A percentile compares a stretch with the other conserved stretches of the same genome.
Conservation (phyloP, 1,284 basidiomycete genomes). For the Melanopsichium pennsylvanicum region DNA sequence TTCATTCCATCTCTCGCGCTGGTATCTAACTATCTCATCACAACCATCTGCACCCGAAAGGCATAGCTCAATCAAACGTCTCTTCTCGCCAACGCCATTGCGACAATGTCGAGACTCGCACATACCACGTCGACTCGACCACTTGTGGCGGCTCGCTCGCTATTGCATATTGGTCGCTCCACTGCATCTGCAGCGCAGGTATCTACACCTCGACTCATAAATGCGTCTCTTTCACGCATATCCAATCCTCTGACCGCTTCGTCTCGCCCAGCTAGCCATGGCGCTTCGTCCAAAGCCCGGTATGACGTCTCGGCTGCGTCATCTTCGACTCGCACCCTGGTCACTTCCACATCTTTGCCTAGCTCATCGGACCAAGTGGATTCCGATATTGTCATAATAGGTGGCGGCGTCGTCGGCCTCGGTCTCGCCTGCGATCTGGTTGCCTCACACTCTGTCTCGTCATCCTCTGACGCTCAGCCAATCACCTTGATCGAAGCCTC, state of each 20-base stretch:
- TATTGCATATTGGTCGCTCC: not conserved
- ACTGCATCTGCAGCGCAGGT: not conserved
- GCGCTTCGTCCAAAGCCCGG: not conserved
- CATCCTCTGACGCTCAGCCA: constrained; percentile 1
- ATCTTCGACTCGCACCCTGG: constrained; percentile 5
- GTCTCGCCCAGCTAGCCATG: not conserved
- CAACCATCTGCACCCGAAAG: too few species aligned
- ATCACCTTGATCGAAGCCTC: constrained; percentile 58
- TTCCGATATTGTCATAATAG: constrained; percentile 60
- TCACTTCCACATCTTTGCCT: constrained; percentile 1
- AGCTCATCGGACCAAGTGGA: constrained; percentile 3
- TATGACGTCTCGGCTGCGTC: too few species aligned
- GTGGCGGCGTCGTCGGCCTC: constrained; percentile 62
- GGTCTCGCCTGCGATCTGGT: constrained; percentile 52
- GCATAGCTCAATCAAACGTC: too few species aligned
- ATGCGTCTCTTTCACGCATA: not conserved
- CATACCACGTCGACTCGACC: constrained; percentile 5
- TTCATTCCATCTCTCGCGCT: too few species aligned
- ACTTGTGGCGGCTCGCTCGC: constrained; percentile 4
- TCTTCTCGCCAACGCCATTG: too few species aligned
- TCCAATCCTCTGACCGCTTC: constrained; percentile 5
- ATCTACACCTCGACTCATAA: not conserved
- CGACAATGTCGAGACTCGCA: constrained; percentile 21
- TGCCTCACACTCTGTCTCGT: constrained; percentile 15
- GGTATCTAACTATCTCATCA: too few species aligned